Base-by-base conservation (phyloP, 164 flowering plant species). In the Kingdonia uniflora region DNA sequence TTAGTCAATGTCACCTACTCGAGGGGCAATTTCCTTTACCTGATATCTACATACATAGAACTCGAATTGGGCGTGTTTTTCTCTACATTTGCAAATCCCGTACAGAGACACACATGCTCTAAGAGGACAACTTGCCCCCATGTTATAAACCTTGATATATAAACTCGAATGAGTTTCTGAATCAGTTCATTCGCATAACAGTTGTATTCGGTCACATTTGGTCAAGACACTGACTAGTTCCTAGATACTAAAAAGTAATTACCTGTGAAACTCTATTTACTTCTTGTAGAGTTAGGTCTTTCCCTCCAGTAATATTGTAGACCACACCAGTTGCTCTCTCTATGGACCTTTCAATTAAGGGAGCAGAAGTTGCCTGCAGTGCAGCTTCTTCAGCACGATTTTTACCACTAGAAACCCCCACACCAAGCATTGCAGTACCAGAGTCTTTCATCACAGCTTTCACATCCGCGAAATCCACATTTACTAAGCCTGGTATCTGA, bases 401-500 rank as follows among this genome's bases (percentile, higher is more conserved):
- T 41, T 63, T 57, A n/a, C 62, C 61, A 7, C 57, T 51, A n/a
- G 61, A 63, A 40, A 73, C 69, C 55, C 78, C 81, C 38, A 76
- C 73, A 38, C 76, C 75, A 71, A 77, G 65, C 48, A 74, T 52
- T 16, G 76, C 67, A 15, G 76, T 69, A 19, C 76, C 81, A 16
- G 81, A 73, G 61, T 72, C 67, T 63, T 54, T 70, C 76, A 74
- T 74, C 23, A 74, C 64, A 52, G 81, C 74, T 55, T 76, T 73
- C 19, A 77, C 76, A 70, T 71, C 78, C 40, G 76, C 75, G 56
- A 74, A 74, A 68, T 74, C 78, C 37, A 71, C 81, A 61, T 74
- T 74, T 14, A 74, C 75, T 38, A 72, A 52, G 19, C 78, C 78
- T 14, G 78, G 78, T 29, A 74, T 65, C 81, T 77, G 75, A 20